Evolutionary conservation across 2,329 filamentous ascomycete genomes (phyloP).

Genomic region (Fusarium tjaetaba): DNA sequence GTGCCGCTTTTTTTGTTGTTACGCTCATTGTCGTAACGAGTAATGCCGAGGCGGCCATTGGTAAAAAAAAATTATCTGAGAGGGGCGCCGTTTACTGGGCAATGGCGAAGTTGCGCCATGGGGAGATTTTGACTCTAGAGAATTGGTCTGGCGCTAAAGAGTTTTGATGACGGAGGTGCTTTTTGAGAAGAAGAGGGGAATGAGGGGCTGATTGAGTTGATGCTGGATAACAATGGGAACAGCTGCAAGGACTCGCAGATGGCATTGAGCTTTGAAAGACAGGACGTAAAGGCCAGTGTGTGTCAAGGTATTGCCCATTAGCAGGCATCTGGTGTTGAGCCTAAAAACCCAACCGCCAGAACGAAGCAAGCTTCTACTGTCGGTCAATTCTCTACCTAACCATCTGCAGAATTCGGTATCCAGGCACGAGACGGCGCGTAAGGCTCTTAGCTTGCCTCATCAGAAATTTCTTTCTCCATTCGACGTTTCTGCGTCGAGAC

Average conservation of each 20-base stretch:
- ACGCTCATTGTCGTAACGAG: neutral
- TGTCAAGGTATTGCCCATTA: neutral
- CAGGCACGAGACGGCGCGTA: slow-evolving; percentile 14
- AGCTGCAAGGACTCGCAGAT: neutral
- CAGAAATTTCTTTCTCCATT: slow-evolving; percentile 8
- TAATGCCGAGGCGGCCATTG: slow-evolving; percentile 40
- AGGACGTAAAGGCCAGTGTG: neutral
- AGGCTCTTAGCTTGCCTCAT: slow-evolving; percentile 21
- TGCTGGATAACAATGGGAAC: neutral
- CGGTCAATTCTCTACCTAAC: slow-evolving; percentile 1
- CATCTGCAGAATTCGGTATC: neutral
- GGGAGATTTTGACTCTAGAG: slow-evolving; percentile 37
- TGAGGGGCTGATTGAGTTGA: slow-evolving; percentile 22
- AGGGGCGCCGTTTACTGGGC: slow-evolving; percentile 31
- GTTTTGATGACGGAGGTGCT: slow-evolving; percentile 41
- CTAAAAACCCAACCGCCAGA: neutral
- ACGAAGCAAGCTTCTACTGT: neutral
- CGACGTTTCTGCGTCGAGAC: slow-evolving; percentile 27
- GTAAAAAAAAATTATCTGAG: slow-evolving; percentile 29
- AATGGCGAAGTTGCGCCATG: slow-evolving; percentile 27
- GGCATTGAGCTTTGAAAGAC: neutral
- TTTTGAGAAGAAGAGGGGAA: slow-evolving; percentile 21
- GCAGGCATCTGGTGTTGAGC: neutral
- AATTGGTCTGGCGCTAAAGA: slow-evolving; percentile 35
- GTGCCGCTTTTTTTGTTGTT: slow-evolving; percentile 13